phyloP scores from a whole-genome alignment of 352 stramenopile genomes.

The Plasmopara viticola region DNA sequence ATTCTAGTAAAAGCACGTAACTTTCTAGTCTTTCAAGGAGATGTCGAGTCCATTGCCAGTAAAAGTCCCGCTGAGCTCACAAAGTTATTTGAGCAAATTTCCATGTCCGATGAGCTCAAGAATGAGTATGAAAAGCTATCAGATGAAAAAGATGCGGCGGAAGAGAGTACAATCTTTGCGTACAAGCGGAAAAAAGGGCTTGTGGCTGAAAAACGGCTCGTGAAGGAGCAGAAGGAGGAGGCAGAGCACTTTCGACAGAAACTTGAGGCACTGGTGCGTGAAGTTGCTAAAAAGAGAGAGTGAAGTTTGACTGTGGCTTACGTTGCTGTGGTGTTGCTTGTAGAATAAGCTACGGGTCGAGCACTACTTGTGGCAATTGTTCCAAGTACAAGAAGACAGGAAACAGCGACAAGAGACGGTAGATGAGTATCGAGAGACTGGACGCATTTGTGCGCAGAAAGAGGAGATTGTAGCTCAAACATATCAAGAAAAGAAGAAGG shows the following conservation, averaged over 20 bases:
- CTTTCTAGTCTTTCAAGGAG: conserved; percentile 99
- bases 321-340: conserved; percentile 1
- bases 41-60: conserved; percentile 96
- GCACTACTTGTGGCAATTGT: conserved; percentile 96
- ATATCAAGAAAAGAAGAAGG: conserved; percentile 76
- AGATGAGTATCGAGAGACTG: conserved; percentile 39
- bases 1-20: conserved; percentile 99
- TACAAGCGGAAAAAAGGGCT: conserved; percentile 96
- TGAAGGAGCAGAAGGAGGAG: conserved; percentile 93
- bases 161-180: conserved; percentile 91
- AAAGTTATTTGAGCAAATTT: conserved; percentile 97
- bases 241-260: conserved; percentile 81
- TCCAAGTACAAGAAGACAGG: conserved; percentile 90
- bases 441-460: conserved; percentile 34
- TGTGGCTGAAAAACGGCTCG: conserved; percentile 86
- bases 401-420: conserved; percentile 77
- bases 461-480: conserved; percentile 35
- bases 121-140: conserved; percentile 79
- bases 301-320: not conserved
- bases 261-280: conserved; percentile 49
- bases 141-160: conserved; percentile 88
- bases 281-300: not conserved
- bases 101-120: conserved; percentile 79
- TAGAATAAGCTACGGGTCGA: conserved; percentile 80
- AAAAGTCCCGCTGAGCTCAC: conserved; percentile 95